phyloP scores from a whole-genome alignment of 345 rosid genomes.

The Kandelia obovata region DNA sequence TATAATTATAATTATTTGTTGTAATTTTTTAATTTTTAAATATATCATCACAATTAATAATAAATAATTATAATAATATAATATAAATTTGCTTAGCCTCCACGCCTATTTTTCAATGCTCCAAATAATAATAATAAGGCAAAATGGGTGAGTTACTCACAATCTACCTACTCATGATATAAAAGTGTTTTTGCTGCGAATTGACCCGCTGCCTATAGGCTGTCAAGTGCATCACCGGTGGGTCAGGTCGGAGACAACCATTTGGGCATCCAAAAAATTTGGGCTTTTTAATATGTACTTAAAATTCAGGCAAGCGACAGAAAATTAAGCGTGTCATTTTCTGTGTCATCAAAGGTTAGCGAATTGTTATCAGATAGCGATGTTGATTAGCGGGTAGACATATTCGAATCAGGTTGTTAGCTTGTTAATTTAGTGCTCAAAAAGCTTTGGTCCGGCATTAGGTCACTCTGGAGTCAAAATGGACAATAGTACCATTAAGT shows the following conservation, averaged over 20 bases:
- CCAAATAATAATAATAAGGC: neutral
- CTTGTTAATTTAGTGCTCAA: neutral
- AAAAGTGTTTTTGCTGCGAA: constrained; percentile 4
- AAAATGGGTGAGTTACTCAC: neutral
- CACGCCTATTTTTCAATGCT: too few species aligned
- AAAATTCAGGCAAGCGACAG: neutral
- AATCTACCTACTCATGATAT: neutral
- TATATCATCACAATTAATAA: too few species aligned
- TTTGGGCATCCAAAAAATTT: constrained; percentile 6
- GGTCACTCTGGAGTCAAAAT: neutral
- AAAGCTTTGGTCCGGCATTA: neutral
- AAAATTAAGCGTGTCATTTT: neutral
- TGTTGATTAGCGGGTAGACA: neutral
- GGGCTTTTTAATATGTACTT: neutral
- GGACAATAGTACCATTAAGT: neutral
- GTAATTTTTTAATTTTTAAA: too few species aligned
- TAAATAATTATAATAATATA: neutral
- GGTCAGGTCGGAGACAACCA: constrained; percentile 8
- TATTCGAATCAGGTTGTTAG: constrained; percentile 8
- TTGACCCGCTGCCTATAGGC: neutral
- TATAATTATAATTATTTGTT: too few species aligned
- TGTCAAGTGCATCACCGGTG: neutral
- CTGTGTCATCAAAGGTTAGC: neutral
- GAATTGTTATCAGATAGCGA: constrained; percentile 5
- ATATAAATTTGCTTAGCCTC: too few species aligned